Percentiles rank a stretch among this genome's conserved stretches.
Conservation (phyloP, 73 alveolate genomes). For the Breviolum minutum region DNA sequence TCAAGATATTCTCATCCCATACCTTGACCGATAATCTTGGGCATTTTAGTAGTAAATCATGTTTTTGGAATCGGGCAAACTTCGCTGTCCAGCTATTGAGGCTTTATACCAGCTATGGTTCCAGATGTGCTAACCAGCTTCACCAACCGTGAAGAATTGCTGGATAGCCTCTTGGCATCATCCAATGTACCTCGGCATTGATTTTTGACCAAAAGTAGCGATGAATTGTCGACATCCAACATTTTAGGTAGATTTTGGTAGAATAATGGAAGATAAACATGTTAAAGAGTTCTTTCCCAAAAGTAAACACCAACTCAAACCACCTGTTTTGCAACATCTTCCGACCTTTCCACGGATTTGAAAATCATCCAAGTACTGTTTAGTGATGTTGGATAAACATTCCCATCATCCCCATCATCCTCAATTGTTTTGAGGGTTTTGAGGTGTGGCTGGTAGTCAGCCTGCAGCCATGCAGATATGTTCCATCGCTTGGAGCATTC, state of each 20-base stretch:
- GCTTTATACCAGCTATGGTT: constrained; percentile 60
- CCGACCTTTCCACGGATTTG: not conserved
- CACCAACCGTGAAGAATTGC: constrained; percentile 33
- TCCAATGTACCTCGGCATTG: constrained; percentile 23
- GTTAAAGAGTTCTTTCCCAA: not conserved
- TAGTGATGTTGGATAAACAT: not conserved
- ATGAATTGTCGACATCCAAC: too few species aligned
- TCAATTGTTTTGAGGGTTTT: not conserved
- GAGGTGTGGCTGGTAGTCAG: constrained; percentile 88
- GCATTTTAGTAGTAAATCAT: not conserved
- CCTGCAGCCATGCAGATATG: constrained; percentile 29
- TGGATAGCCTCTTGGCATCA: constrained; percentile 70
- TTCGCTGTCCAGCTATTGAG: not conserved
- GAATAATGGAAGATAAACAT: not conserved
- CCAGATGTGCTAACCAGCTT: constrained; percentile 64
- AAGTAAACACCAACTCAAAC: not conserved
- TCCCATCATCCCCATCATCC: not conserved
- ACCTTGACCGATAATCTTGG: not conserved
- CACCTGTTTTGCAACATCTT: not conserved
- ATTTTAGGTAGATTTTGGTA: not conserved
- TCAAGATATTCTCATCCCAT: not conserved
- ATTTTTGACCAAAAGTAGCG: not conserved
- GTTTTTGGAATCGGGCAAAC: not conserved
- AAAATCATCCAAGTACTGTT: too few species aligned
- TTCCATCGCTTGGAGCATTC: constrained; percentile 12